Evolutionary conservation across 2,329 filamentous ascomycete genomes (phyloP).

Genomic region (Botrytis fabae): DNA sequence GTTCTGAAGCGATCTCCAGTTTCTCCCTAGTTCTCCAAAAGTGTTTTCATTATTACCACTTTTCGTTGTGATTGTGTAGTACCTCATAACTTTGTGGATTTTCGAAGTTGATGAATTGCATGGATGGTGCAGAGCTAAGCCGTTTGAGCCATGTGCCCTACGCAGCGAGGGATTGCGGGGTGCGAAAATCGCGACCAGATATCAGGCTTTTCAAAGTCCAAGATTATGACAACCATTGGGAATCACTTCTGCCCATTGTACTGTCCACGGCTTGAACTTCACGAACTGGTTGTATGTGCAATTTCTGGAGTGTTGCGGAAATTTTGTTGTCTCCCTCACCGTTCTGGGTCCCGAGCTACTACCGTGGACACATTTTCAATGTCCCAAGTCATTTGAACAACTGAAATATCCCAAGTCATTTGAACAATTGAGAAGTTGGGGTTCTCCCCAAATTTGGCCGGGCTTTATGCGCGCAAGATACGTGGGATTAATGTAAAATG

Average conservation of each 20-base stretch:
- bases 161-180: slow-evolving; percentile 11
- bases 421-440: neutral
- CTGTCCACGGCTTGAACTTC: neutral
- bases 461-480: neutral
- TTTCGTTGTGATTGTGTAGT: slow-evolving; percentile 23
- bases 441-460: neutral
- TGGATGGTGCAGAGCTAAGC: slow-evolving; percentile 14
- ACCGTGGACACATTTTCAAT: neutral
- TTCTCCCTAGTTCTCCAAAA: neutral
- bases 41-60: slow-evolving; percentile 16
- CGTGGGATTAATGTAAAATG: neutral
- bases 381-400: neutral
- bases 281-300: neutral
- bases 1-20: slow-evolving; percentile 9
- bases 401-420: neutral
- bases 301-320: neutral
- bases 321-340: neutral
- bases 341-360: neutral
- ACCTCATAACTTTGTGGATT: slow-evolving; percentile 17
- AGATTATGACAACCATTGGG: slow-evolving; percentile 1
- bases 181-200: slow-evolving; percentile 9
- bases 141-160: slow-evolving; percentile 6
- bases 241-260: neutral
- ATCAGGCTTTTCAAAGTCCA: neutral
- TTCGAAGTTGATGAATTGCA: slow-evolving; percentile 8